Evolutionary conservation across 129 eudicot species (phyloP), one percentile per base, ranked within the genome.

Genomic region (Oenanthe sinensis): DNA sequence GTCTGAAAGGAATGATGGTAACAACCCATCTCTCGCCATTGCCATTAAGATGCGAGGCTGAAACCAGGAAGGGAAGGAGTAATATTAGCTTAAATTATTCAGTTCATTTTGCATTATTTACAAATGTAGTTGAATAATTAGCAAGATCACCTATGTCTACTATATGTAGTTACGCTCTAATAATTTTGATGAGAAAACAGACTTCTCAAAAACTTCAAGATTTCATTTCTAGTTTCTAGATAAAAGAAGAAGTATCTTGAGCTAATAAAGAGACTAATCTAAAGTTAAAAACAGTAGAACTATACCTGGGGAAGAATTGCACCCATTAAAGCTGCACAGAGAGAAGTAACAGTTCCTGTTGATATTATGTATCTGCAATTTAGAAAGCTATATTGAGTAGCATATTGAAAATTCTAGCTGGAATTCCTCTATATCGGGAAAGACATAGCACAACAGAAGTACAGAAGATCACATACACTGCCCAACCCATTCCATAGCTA

Each of bases 21-120:
- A 69, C 85, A 89, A 81, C 71, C 93, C 93, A 79, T 89, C 93
- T 78, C 93, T 86, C 43, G 93, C 93, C 93, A 89, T 89, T 76
- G 93, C 88, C 93, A 89, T 89, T 58, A 89, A 81, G 81, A 89
- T 86, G 33, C 93, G 87, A 7, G 93, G 93, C 93, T 89, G 90
- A 77, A 84, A 36, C 80, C 83, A 82, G 58, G 78, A 46, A 75
- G 19, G 12, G 52, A 75, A 67, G 24, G 49, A 76, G 44, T 12
- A 48, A 78, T 39, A 77, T 75, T 24, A 73, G 36, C 45, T 54
- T 55, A 55, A 72, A 8, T 76, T 11, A 45, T 49, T 28, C 42
- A 44, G 15, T 71, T 17, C 49, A 33, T 19, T n/a, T 81, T 75
- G 55, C 70, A 67, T 13, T 26, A 30, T 15, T 67, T 4, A 67